phyloP scores from a whole-genome alignment of 768 basidiomycete genomes.

The Leccinum incarnatum region DNA sequence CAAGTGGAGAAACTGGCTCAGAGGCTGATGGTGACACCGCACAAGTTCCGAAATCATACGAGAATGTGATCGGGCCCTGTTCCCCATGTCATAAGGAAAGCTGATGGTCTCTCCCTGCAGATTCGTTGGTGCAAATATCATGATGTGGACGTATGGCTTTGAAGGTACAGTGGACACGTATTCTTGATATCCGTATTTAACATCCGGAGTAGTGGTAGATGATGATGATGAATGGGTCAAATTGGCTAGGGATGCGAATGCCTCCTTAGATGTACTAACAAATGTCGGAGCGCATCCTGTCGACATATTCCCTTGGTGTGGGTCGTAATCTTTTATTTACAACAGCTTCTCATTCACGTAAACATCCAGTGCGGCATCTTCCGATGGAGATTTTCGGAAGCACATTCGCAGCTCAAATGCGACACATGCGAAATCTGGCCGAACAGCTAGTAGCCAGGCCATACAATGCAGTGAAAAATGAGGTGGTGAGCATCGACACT shows the following conservation, averaged over 20 bases:
- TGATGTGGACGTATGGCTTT: constrained; percentile 6
- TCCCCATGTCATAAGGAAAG: not conserved
- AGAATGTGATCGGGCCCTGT: not conserved
- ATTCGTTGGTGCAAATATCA: constrained; percentile 4
- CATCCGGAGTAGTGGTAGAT: not conserved
- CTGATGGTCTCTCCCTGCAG: not conserved
- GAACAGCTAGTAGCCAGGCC: constrained; percentile 1
- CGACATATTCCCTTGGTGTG: constrained; percentile 8
- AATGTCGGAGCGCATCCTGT: constrained; percentile 9
- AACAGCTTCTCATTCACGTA: not conserved
- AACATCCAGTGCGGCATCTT: constrained; percentile 1
- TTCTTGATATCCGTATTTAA: not conserved
- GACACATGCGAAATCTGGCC: constrained; percentile 2
- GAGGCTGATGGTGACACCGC: not conserved
- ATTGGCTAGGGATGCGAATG: constrained; percentile 4
- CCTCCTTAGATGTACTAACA: constrained; percentile 1
- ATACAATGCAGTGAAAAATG: constrained; percentile 1
- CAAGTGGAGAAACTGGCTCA: not conserved
- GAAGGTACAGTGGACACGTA: not conserved
- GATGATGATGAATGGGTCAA: constrained; percentile 4
- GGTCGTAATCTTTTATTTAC: not conserved
- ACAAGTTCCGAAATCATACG: constrained; percentile 3
- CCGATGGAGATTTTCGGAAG: constrained; percentile 3
- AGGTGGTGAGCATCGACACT: not conserved
- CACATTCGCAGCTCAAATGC: constrained; percentile 3